Conservation (phyloP, 371 early-diverging fungal genomes). For the Mortierella sp. region DNA sequence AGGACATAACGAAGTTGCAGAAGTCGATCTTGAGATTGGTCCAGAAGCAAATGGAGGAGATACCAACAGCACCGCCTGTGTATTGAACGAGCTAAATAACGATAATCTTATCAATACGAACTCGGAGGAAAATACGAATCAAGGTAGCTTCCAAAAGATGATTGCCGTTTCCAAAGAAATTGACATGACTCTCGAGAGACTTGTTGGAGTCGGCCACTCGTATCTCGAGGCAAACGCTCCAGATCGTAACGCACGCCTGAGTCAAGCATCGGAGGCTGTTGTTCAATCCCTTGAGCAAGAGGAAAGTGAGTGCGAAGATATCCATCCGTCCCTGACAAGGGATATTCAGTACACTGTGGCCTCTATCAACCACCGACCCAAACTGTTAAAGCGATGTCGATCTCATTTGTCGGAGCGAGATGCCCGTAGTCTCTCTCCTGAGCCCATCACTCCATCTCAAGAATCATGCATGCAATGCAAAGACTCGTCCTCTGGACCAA, state of each 20-base stretch:
- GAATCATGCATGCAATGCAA: constrained; percentile 1
- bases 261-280: constrained; percentile 3
- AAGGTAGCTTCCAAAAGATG: constrained; percentile 27
- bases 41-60: background rate
- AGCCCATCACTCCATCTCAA: constrained; percentile 6
- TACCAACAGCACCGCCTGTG: background rate
- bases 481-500: background rate
- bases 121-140: background rate
- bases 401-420: background rate
- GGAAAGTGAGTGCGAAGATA: constrained; percentile 2
- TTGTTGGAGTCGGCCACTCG: constrained; percentile 12
- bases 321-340: background rate
- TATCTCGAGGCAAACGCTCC: background rate
- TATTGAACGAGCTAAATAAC: background rate
- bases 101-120: background rate
- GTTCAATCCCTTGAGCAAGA: constrained; percentile 26
- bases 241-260: background rate
- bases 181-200: constrained; percentile 22
- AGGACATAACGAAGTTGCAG: background rate
- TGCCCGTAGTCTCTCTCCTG: constrained; percentile 20
- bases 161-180: constrained; percentile 23
- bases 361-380: too few species aligned
- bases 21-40: constrained; percentile 1
- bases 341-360: too few species aligned
- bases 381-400: too few species aligned